Base-by-base conservation (phyloP, 2,329 filamentous ascomycete genomes). In the Allantophomopsis cytisporea region DNA sequence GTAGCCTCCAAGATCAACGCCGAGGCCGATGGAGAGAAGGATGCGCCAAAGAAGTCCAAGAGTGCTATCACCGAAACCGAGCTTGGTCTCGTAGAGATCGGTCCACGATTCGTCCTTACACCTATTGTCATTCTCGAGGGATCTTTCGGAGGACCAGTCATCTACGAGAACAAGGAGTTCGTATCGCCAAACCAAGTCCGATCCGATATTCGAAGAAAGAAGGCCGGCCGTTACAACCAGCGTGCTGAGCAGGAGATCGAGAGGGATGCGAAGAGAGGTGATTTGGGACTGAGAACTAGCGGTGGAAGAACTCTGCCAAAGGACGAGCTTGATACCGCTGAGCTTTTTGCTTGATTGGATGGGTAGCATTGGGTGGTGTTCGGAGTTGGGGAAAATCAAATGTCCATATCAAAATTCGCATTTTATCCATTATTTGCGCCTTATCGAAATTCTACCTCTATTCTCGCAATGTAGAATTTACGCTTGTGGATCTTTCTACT, bases 91-190 rank as follows among this genome's bases (percentile, higher is more conserved):
- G 76, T 95, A 2, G 91, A 98, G 62, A 94, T 98, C 45, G 91
- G 91, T 0, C 91, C 91, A 0, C 75, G 91, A 35, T 89, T 95
- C 50, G 87, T 95, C 21, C 67, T 95, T 38, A 95, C 87, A 18
- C 89, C 91, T 1, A 95, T 95, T 48, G 79, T 96, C 41, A 94
- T 96, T 49, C 78, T 94, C 51, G 91, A 98, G 59, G 87, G 86
- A 34, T 88, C 83, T 44, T 96, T 98, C 51, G 89, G 89, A 39
- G 91, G 91, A 0, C 89, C 91, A 3, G 86, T 96, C 47, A 93
- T 98, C 55, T 98, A 94, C 64, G 86, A 96, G 68, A 96, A 96
- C 67, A 91, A 86, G 69, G 82, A 94, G 59, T 98, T 94, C 53
- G 84, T 98, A 39, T 91, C 83, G 49, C 91, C 91, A 8, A 98